Evolutionary conservation across 2,329 filamentous ascomycete species (phyloP).

Genomic region (Pleurostoma richardsiae): DNA sequence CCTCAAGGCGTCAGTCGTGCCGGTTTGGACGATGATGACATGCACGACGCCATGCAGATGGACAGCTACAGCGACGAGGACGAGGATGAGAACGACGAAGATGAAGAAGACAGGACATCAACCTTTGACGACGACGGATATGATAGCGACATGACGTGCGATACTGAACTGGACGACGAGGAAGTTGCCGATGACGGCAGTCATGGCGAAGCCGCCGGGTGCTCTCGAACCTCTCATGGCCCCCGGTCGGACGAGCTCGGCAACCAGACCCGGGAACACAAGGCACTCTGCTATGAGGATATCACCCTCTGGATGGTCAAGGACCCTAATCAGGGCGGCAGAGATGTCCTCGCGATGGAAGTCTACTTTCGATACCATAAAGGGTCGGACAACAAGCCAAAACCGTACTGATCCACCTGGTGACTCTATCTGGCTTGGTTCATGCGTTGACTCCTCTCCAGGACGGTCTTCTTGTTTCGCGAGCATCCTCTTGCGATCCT

Average conservation of each 20-base stretch:
- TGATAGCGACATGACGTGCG: neutral
- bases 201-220: neutral
- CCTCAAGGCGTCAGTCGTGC: slow-evolving; percentile 2
- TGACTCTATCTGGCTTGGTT: neutral
- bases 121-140: neutral
- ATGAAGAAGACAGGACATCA: neutral
- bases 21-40: slow-evolving; percentile 3
- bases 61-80: neutral
- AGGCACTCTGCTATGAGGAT: neutral
- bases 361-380: neutral
- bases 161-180: neutral
- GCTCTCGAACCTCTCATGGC: neutral
- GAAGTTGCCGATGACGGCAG: neutral
- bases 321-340: neutral
- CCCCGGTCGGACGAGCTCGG: neutral
- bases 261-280: neutral
- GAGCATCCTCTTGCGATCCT: neutral
- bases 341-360: neutral
- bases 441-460: neutral
- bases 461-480: neutral
- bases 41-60: neutral
- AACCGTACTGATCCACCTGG: neutral
- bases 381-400: neutral
- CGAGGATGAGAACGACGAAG: neutral
- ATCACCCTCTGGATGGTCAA: neutral